Evolutionary conservation across 1,284 basidiomycete species (phyloP), one percentile per base, ranked within the genome.

Genomic region (Inonotus hispidus): DNA sequence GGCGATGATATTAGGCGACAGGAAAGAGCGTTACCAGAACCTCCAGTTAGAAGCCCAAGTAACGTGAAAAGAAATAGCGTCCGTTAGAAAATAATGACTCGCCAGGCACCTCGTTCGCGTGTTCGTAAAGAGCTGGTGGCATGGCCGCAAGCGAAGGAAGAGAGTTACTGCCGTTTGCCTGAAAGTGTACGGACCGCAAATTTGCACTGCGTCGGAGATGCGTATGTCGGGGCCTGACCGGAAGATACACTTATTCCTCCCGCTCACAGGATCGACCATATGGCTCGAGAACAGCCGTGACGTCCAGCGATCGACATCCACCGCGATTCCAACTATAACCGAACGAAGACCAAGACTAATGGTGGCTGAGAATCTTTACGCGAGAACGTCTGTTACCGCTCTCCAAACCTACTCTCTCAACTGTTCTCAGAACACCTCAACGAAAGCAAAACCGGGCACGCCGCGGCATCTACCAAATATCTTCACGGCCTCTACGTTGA

Each of bases 381-480:
- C 81, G 78, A 83, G 79, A 73, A 73, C 70, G 60, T 64, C 72
- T 66, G 71, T 7, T 11, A 7, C 16, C 41, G 7, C 41, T 11
- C 41, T 21, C 10, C 41, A 43, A 21, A 43, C 41, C 3, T 16
- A 43, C 41, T 21, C 41, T 21, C 41, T 43, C 41, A n/a, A 43
- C n/a, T 43, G 6, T 43, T 21, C 41, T 43, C 41, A 43, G 41
- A n/a, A 16, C 41, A n/a, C 41, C 41, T n/a, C 7, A 43, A 1
- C 65, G 64, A 61, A 63, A 61, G 45, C 35, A 41, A 23, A 57
- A 62, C 47, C 57, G 64, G 59, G 65, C 61, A 25, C 21, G 74
- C 76, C 73, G 39, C 38, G 8, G 62, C 74, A 71, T 83, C 83
- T 85, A 91, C 88, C 88, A 91, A 68, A 87, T 77, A 64, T 90